A percentile compares a stretch with the other conserved stretches of the same genome.
Conservation (phyloP, 164 flowering plant genomes). For the Liquidambar formosana region DNA sequence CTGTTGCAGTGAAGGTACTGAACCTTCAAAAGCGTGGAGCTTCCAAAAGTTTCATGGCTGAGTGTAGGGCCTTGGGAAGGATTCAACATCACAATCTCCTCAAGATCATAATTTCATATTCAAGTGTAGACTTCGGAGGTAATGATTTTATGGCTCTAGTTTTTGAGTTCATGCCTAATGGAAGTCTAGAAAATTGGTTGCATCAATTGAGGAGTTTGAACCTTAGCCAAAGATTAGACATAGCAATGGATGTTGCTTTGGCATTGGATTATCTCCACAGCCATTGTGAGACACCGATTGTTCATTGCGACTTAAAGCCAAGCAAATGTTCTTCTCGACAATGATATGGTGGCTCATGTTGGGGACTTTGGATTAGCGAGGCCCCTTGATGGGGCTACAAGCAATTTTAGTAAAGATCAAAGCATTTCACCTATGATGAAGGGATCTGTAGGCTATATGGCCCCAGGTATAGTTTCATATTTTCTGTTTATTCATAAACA, state of each 20-base stretch:
- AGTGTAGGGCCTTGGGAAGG: not conserved
- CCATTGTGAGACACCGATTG: too few relatives aligned
- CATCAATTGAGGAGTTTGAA: not conserved
- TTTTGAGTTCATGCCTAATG: constrained; percentile 7
- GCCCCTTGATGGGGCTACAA: too few relatives aligned
- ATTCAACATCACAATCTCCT: not conserved
- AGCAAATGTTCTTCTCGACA: too few relatives aligned
- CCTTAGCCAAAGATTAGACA: not conserved
- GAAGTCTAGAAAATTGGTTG: constrained; percentile 4
- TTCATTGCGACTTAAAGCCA: too few relatives aligned
- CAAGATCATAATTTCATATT: constrained; percentile 9
- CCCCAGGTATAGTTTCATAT: too few relatives aligned
- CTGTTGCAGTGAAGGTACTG: too few relatives aligned
- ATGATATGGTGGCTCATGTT: too few relatives aligned
- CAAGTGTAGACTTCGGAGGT: not conserved
- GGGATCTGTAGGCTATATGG: too few relatives aligned
- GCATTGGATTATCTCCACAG: constrained; percentile 10
- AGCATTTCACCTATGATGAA: too few relatives aligned
- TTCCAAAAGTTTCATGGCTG: constrained; percentile 5
- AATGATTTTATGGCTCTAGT: not conserved
- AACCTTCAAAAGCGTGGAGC: not conserved
- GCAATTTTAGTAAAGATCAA: too few relatives aligned
- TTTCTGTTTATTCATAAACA: too few relatives aligned
- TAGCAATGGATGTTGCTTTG: constrained; percentile 8
- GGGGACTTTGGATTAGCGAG: too few relatives aligned